Evolutionary conservation across 2,329 filamentous ascomycete genomes (phyloP), one percentile per base, ranked within the genome.

Genomic region (Pseudofabraea citricarpa): DNA sequence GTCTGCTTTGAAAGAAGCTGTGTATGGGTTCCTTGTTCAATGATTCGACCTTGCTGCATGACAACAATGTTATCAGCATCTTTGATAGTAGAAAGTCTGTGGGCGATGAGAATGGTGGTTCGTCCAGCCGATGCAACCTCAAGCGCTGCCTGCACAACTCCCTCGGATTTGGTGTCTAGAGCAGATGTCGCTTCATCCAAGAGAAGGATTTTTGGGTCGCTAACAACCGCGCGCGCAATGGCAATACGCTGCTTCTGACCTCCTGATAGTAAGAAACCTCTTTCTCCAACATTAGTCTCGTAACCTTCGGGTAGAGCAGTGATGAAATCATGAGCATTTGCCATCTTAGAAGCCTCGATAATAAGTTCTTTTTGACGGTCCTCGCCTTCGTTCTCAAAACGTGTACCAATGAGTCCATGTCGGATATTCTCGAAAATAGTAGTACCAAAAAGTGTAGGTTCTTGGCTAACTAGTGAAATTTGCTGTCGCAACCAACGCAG

Each of bases 161-260:
- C 90, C 67, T 98, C 93, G 1, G 89, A 94, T 60, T 93, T 91
- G 18, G 91, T 95, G 59, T 98, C 93, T 1, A 98, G 75, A 4
- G 90, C 90, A 27, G 87, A 93, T 0, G 93, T 98, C 5, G 93
- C 93, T 64, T 98, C 93, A 53, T 98, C 93, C 5, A 98, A 81
- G 0, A 98, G 76, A 1, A 98, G 74, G 57, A 98, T 83, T 69
- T 90, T 94, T 1, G 91, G 91, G 56, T 96, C 87, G 15, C 86
- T 91, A 22, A 96, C 88, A 44, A 96, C 79, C 29, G 90, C 90
- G 58, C 90, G 77, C 6, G 91, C 90, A 64, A 97, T 96, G 10
- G 91, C 90, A 59, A 97, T 94, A 55, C 93, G 87, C 66, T 97
- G 93, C 65, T 96, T 95, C 66, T 98, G 93, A 26, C 93, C 93